Percentiles rank a stretch among this genome's conserved stretches.
phyloP scores from a whole-genome alignment of 2,329 filamentous ascomycete species.

The Rachicladosporium sp. region DNA sequence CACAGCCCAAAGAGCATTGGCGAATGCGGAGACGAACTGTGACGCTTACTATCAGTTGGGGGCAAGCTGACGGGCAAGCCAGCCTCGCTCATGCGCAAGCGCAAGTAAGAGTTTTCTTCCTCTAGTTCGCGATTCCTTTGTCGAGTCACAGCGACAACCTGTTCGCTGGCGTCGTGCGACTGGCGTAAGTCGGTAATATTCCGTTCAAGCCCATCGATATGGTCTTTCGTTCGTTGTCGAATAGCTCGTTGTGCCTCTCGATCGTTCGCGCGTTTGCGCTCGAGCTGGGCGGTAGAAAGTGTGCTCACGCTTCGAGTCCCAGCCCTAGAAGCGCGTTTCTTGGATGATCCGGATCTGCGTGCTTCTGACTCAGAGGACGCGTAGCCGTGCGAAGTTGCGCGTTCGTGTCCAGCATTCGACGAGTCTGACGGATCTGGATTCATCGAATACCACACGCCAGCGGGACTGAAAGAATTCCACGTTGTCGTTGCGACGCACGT shows the following conservation, averaged over 20 bases:
- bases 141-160: constrained; percentile 37
- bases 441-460: constrained; percentile 21
- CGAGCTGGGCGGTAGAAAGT: constrained; percentile 45
- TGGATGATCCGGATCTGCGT: constrained; percentile 11
- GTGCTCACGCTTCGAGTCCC: constrained; percentile 46
- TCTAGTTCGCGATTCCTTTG: constrained; percentile 43
- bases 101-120: constrained; percentile 41
- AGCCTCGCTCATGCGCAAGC: constrained; percentile 36
- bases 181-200: constrained; percentile 41
- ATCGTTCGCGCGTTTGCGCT: constrained; percentile 48
- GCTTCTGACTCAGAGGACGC: constrained; percentile 18
- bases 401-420: constrained; percentile 12
- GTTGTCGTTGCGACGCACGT: constrained; percentile 20
- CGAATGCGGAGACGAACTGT: neutral
- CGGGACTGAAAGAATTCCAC: constrained; percentile 18
- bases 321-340: constrained; percentile 40
- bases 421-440: constrained; percentile 14
- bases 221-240: constrained; percentile 46
- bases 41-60: constrained; percentile 6
- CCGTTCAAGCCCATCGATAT: constrained; percentile 45
- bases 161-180: constrained; percentile 34
- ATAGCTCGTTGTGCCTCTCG: constrained; percentile 49
- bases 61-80: constrained; percentile 19
- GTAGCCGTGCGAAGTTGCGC: constrained; percentile 16
- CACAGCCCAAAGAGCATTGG: neutral